phyloP scores from a whole-genome alignment of 1,139 yeast genomes.

The Saccharomycopsis phalli region DNA sequence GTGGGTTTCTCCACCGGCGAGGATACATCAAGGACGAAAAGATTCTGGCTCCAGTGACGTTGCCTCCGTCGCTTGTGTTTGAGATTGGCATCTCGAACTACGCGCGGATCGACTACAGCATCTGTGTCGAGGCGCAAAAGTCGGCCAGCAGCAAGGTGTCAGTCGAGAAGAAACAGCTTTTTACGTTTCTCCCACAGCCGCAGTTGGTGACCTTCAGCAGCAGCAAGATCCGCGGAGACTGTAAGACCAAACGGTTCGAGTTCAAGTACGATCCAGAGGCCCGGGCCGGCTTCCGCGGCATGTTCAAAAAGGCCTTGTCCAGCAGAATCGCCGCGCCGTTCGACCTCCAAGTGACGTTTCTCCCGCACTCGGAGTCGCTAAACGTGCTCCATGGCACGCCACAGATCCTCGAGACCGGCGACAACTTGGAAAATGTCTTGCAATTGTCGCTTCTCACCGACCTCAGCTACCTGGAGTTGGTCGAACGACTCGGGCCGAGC shows the following conservation, averaged over 20 bases:
- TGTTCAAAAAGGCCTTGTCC: conserved; percentile 13
- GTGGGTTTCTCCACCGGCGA: conserved; percentile 14
- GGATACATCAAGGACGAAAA: conserved; percentile 19
- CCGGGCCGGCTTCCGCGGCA: conserved; percentile 1
- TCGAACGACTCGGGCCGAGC: conserved; percentile 8
- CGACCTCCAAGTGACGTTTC: conserved; percentile 12
- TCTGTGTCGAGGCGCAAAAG: conserved; percentile 13
- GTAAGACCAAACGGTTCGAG: conserved; percentile 5
- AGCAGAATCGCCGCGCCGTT: conserved; percentile 7
- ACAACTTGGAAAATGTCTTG: conserved; percentile 8
- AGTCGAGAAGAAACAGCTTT: conserved; percentile 4
- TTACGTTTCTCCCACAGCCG: conserved; percentile 16
- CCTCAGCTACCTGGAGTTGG: conserved; percentile 10
- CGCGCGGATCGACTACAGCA: conserved; percentile 13
- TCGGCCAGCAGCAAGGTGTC: conserved; percentile 10
- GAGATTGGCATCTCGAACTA: conserved; percentile 11
- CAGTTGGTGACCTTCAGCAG: conserved; percentile 13
- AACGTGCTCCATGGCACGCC: conserved; percentile 12
- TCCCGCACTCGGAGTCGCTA: conserved; percentile 14
- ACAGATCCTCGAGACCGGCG: conserved; percentile 14
- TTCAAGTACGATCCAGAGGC: conserved; percentile 9
- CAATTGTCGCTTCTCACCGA: conserved; percentile 11
- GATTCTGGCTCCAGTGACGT: conserved; percentile 10
- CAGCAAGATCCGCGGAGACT: conserved; percentile 4
- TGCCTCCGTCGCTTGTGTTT: conserved; percentile 17